Percentiles rank a stretch among this genome's conserved stretches.
Evolutionary conservation across 1,139 yeast genomes (phyloP).

Genomic region (Kodamaea suecica): DNA sequence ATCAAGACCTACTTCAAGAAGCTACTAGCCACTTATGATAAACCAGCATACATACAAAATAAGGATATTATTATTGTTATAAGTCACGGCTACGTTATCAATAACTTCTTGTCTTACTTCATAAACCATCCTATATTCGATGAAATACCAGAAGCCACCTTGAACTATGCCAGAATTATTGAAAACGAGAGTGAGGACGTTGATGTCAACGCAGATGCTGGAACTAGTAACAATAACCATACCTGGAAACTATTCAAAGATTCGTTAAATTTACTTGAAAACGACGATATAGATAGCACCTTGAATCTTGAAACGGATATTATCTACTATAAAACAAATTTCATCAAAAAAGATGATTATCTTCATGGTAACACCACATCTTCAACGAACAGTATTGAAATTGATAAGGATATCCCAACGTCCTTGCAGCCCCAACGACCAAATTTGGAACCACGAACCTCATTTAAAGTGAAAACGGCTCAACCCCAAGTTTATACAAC

Average conservation of each 20-base stretch:
- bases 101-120: slow-evolving; percentile 40
- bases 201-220: too few relatives aligned
- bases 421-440: slow-evolving; percentile 4
- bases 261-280: slow-evolving; percentile 30
- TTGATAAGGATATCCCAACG: slow-evolving; percentile 2
- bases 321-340: slow-evolving; percentile 46
- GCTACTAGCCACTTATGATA: slow-evolving; percentile 45
- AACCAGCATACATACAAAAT: slow-evolving; percentile 32
- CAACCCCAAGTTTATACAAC: slow-evolving; percentile 14
- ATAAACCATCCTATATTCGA: slow-evolving; percentile 47
- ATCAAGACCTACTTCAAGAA: slow-evolving; percentile 44
- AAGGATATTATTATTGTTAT: slow-evolving; percentile 41
- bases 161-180: slow-evolving; percentile 34
- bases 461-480: slow-evolving; percentile 9
- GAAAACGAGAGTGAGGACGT: slow-evolving; percentile 10
- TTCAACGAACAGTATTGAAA: neutral
- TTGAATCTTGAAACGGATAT: slow-evolving; percentile 44
- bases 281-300: slow-evolving; percentile 28
- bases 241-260: slow-evolving; percentile 38
- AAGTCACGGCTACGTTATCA: slow-evolving; percentile 44
- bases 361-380: slow-evolving; percentile 2
- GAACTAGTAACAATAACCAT: slow-evolving; percentile 14
- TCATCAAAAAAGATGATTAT: slow-evolving; percentile 38
- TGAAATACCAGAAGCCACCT: slow-evolving; percentile 43
- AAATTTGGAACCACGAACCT: slow-evolving; percentile 9